Conservation (phyloP, 306 rosid genomes). For the Betula pendula region DNA sequence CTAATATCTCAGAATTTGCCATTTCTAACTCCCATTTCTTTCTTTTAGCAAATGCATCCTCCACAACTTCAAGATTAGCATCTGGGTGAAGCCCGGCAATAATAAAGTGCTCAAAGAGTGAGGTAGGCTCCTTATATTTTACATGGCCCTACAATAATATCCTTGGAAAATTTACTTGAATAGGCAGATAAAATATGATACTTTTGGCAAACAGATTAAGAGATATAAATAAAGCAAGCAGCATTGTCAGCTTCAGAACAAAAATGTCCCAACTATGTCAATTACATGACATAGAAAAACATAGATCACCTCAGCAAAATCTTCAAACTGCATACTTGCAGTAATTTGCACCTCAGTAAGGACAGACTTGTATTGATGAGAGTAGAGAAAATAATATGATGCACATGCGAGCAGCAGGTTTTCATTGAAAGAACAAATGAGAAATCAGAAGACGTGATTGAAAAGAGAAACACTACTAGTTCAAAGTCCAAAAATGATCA, state of each 20-base stretch:
- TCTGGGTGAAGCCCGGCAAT: constrained; percentile 92
- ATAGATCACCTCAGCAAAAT: not conserved
- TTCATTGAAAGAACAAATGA: not conserved
- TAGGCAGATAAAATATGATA: constrained; percentile 24
- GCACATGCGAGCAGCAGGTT: not conserved
- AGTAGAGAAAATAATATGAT: not conserved
- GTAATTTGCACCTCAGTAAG: not conserved
- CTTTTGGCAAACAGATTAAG: constrained; percentile 27
- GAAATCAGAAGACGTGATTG: not conserved
- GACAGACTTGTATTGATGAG: not conserved
- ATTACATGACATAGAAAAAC: constrained; percentile 5
- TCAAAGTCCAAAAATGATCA: not conserved
- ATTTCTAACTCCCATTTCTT: constrained; percentile 69
- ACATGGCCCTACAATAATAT: constrained; percentile 58
- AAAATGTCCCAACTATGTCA: constrained; percentile 9
- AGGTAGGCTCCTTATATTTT: constrained; percentile 67
- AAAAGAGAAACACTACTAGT: not conserved
- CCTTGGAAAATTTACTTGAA: constrained; percentile 33
- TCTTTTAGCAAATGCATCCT: constrained; percentile 64
- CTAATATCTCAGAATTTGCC: constrained; percentile 43
- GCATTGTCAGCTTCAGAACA: constrained; percentile 1
- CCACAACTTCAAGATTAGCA: constrained; percentile 69
- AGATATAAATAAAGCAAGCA: constrained; percentile 27
- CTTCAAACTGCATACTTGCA: not conserved
- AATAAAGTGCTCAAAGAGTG: constrained; percentile 90